These are phyloP conservation scores for Yamadazyma diospyri DNA, from an alignment of 1,139 yeast genomes.

Conservation along the genomic window DNA sequence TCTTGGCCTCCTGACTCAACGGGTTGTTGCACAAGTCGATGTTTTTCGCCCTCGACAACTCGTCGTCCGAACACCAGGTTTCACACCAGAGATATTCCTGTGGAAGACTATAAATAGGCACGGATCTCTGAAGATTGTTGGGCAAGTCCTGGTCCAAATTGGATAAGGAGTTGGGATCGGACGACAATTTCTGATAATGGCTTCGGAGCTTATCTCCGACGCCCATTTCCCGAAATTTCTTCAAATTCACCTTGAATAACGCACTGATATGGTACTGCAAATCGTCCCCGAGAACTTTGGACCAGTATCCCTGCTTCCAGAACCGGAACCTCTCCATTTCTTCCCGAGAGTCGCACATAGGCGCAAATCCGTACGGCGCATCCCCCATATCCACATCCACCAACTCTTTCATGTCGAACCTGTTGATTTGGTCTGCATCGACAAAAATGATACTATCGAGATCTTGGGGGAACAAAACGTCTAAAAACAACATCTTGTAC, in stretches of 20 bases:
- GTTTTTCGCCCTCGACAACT: constrained; percentile 61
- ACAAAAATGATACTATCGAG: constrained; percentile 76
- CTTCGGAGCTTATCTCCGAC: constrained; percentile 81
- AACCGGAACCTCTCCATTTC: constrained; percentile 87
- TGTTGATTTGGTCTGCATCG: constrained; percentile 78
- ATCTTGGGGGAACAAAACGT: constrained; percentile 79
- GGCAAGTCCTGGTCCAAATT: constrained; percentile 92
- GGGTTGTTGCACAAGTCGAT: constrained; percentile 86
- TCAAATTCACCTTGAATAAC: constrained; percentile 74
- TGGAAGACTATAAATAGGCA: constrained; percentile 71
- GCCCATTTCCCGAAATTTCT: constrained; percentile 54
- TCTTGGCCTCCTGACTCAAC: constrained; percentile 69
- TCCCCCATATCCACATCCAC: constrained; percentile 66
- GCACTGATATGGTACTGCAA: constrained; percentile 82
- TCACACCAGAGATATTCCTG: constrained; percentile 94
- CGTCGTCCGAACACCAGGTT: constrained; percentile 81
- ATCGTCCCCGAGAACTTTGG: constrained; percentile 53
- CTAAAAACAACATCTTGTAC: constrained; percentile 79
- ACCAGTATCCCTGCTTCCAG: constrained; percentile 96
- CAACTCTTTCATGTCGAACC: constrained; percentile 69
- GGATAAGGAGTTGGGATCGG: constrained; percentile 73
- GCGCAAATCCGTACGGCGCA: constrained; percentile 81
- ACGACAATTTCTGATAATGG: constrained; percentile 82
- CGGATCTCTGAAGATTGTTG: constrained; percentile 67
- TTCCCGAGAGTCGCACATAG: constrained; percentile 79